Conservation (phyloP, 2,329 filamentous ascomycete species). For the Gaeumannomyces tritici region DNA sequence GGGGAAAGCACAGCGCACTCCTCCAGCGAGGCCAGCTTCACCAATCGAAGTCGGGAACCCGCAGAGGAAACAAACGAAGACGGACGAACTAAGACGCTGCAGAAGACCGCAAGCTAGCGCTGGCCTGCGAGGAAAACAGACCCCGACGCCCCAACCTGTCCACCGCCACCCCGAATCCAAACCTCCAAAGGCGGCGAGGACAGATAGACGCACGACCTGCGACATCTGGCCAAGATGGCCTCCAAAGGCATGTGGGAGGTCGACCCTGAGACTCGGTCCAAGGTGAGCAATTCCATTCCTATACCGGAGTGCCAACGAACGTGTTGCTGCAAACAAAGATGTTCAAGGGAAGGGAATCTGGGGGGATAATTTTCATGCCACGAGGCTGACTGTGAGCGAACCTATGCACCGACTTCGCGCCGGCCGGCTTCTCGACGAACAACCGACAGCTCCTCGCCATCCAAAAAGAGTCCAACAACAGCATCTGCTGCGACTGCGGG, state of each 20-base stretch:
- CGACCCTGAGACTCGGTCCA: slow-evolving; percentile 91
- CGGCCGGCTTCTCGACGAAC: background rate
- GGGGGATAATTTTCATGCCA: background rate
- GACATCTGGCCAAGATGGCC: slow-evolving; percentile 35
- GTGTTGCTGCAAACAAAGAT: no score
- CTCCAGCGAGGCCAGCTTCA: background rate
- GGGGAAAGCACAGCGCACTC: background rate
- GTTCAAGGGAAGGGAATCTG: background rate
- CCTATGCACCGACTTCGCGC: background rate
- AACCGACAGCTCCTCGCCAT: slow-evolving; percentile 69
- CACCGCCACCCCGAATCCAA: background rate
- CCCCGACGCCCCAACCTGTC: background rate
- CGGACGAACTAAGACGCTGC: no score
- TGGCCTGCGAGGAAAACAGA: background rate
- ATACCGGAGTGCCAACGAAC: no score
- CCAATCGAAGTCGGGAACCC: background rate
- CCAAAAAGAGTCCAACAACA: slow-evolving; percentile 84
- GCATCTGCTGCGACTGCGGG: slow-evolving; percentile 86
- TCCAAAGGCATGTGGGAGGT: slow-evolving; percentile 95
- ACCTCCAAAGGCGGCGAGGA: background rate
- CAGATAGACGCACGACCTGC: background rate
- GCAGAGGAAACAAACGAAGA: background rate
- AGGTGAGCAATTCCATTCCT: slow-evolving; percentile 50
- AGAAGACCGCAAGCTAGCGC: background rate
- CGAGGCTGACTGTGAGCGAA: background rate